A percentile compares a stretch with the other conserved stretches of the same genome.
Evolutionary conservation across 768 basidiomycete species (phyloP).

Genomic region (Omphalotus guepiniiformis): DNA sequence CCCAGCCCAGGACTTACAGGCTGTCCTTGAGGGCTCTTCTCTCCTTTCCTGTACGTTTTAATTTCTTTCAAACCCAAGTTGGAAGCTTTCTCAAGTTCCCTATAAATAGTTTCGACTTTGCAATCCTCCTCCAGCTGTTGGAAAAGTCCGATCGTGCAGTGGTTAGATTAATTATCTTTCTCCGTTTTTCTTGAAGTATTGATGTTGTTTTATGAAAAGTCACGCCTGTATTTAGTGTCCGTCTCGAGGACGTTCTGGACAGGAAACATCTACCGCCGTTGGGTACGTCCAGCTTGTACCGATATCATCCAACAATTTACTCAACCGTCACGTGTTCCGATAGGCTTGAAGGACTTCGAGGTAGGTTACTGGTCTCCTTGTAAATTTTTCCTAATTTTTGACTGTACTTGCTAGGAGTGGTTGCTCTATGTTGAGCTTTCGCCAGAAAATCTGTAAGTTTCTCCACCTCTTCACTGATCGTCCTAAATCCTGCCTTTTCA

Average conservation of each 20-base stretch:
- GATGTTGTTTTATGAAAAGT: constrained; percentile 27
- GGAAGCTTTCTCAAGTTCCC: background rate
- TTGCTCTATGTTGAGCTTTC: constrained; percentile 72
- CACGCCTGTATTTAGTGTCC: constrained; percentile 63
- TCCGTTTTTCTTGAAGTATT: background rate
- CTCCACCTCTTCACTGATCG: constrained; percentile 3
- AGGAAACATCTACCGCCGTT: constrained; percentile 77
- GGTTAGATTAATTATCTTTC: constrained; percentile 27
- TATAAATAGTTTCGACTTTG: constrained; percentile 47
- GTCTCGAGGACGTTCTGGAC: constrained; percentile 71
- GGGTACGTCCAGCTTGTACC: constrained; percentile 31
- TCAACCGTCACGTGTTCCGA: constrained; percentile 12
- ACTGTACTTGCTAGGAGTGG: constrained; percentile 54
- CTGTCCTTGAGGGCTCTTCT: constrained; percentile 26
- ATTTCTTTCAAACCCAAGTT: background rate
- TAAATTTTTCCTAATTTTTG: background rate
- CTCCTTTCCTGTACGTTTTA: constrained; percentile 33
- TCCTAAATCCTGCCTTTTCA: constrained; percentile 21
- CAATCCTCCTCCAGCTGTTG: constrained; percentile 64
- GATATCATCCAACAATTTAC: background rate
- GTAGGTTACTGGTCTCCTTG: constrained; percentile 19
- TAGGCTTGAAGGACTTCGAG: constrained; percentile 71
- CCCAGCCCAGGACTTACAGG: constrained; percentile 2
- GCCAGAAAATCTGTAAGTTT: constrained; percentile 67
- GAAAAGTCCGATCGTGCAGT: constrained; percentile 63